Evolutionary conservation across 2,329 filamentous ascomycete species (phyloP).

Genomic region (Biscogniauxia sp.): DNA sequence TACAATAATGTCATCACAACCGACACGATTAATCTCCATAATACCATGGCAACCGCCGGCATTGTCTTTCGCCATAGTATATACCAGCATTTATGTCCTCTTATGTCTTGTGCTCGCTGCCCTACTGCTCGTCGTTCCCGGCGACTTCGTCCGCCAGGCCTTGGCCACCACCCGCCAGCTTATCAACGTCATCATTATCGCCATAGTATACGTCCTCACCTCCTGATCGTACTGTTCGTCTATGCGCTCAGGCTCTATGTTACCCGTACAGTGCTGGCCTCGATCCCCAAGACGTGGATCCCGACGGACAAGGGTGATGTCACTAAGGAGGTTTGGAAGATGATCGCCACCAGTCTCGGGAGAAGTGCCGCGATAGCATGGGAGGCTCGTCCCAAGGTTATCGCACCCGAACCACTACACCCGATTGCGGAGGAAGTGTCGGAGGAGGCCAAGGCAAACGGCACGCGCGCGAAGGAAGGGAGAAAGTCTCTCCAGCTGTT

Average conservation of each 20-base stretch:
- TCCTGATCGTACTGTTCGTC: conserved; percentile 68
- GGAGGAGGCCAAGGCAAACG: conserved; percentile 3
- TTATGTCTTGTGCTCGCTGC: conserved; percentile 71
- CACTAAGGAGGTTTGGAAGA: conserved; percentile 67
- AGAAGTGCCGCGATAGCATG: conserved; percentile 80
- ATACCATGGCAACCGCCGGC: conserved; percentile 41
- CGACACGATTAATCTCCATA: conserved; percentile 9
- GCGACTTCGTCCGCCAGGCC: conserved; percentile 77
- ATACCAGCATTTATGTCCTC: conserved; percentile 73
- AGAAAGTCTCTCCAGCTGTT: conserved; percentile 24
- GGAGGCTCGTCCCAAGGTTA: conserved; percentile 68
- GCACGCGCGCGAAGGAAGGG: conserved; percentile 11
- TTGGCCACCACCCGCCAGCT: conserved; percentile 58
- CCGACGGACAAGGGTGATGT: conserved; percentile 85
- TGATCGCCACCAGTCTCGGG: conserved; percentile 70
- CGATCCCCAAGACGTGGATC: conserved; percentile 83
- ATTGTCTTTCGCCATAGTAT: conserved; percentile 76
- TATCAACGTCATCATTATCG: conserved; percentile 82
- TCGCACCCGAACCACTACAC: conserved; percentile 26
- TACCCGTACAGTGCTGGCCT: conserved; percentile 72
- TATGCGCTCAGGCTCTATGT: conserved; percentile 85
- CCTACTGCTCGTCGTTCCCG: conserved; percentile 76
- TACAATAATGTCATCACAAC: conserved; percentile 11
- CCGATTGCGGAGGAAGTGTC: conserved; percentile 12
- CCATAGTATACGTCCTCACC: conserved; percentile 73